phyloP scores from a whole-genome alignment of 257 asterid species.

The Solanum lycopersicoides region DNA sequence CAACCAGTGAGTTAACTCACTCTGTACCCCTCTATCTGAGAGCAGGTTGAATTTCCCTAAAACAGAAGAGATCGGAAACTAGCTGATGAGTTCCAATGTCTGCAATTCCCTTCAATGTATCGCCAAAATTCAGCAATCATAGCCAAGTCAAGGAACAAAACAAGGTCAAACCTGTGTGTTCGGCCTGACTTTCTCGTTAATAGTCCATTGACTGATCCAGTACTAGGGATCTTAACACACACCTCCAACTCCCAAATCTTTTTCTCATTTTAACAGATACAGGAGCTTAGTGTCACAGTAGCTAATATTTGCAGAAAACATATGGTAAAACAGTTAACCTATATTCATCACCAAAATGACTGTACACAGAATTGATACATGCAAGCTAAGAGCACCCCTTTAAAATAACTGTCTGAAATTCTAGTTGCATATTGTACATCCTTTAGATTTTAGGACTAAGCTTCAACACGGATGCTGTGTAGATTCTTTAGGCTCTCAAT shows the following conservation, averaged over 20 bases:
- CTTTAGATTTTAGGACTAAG: conserved; percentile 19
- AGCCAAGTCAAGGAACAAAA: neutral
- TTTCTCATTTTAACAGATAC: neutral
- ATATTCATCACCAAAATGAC: neutral
- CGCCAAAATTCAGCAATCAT: neutral
- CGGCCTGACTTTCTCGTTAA: neutral
- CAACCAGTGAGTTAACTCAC: neutral
- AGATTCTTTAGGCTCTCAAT: conserved; percentile 59
- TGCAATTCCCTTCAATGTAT: neutral
- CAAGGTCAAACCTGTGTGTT: neutral
- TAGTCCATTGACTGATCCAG: neutral
- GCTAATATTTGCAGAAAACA: neutral
- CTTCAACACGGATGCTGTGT: conserved; percentile 37
- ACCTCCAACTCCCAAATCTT: neutral
- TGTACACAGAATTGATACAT: neutral
- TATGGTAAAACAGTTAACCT: neutral
- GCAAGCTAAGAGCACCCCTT: neutral
- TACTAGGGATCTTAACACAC: neutral
- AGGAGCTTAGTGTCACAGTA: neutral
- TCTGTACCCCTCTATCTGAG: neutral
- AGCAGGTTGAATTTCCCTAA: neutral
- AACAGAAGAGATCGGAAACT: neutral
- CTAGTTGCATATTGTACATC: neutral
- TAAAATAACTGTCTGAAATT: neutral
- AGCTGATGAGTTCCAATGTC: neutral